Conservation (phyloP, 2,329 filamentous ascomycete species). For the Grosmannia huntii region DNA sequence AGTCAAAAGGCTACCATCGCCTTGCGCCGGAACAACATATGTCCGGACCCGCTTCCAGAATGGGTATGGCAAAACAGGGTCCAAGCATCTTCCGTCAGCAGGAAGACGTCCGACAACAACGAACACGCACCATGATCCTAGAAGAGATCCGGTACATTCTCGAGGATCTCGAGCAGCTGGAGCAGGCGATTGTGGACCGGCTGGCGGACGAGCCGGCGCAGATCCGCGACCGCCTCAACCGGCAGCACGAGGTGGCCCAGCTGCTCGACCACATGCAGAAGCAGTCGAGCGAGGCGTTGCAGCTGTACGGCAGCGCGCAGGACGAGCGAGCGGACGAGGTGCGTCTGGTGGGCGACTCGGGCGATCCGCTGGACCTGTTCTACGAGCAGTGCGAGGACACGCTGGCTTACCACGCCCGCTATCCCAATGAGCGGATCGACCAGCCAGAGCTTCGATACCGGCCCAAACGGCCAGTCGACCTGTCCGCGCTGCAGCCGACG, state of each 20-base stretch:
- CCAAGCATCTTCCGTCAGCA: neutral
- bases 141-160: constrained; percentile 92
- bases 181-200: constrained; percentile 85
- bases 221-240: constrained; percentile 78
- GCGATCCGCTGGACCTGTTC: constrained; percentile 83
- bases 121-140: constrained; percentile 50
- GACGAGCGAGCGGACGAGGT: constrained; percentile 65
- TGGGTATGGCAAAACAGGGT: neutral
- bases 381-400: constrained; percentile 72
- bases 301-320: constrained; percentile 72
- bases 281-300: constrained; percentile 68
- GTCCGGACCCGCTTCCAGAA: neutral
- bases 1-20: neutral
- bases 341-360: constrained; percentile 54
- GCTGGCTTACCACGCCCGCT: constrained; percentile 77
- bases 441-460: constrained; percentile 91
- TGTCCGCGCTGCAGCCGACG: constrained; percentile 48
- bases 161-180: constrained; percentile 90
- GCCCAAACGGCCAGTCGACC: constrained; percentile 44
- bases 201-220: constrained; percentile 80
- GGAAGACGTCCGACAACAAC: neutral
- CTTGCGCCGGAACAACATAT: neutral
- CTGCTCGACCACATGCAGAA: constrained; percentile 79
- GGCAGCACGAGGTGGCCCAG: constrained; percentile 82
- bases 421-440: constrained; percentile 89